A percentile compares a stretch with the other conserved stretches of the same genome.
These are phyloP conservation scores for Eragrostis tef DNA, from an alignment of 202 grass and related monocot species.

Conservation along the genomic window DNA sequence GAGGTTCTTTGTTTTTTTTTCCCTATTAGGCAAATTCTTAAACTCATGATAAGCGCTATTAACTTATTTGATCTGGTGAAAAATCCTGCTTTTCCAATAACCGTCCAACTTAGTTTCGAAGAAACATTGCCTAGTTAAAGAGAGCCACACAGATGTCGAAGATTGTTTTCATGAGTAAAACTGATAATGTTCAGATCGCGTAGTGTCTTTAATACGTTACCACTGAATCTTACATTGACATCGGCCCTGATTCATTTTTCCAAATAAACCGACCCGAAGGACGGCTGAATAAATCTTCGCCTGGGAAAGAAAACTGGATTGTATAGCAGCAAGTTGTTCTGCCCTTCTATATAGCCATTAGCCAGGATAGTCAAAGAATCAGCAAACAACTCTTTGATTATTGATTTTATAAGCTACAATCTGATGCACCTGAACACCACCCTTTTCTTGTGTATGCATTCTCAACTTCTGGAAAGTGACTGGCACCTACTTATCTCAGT, in stretches of 20 bases:
- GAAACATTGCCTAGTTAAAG: neutral
- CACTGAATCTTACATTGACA: too few species aligned
- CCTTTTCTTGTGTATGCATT: neutral
- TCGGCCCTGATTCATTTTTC: too few species aligned
- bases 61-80: neutral
- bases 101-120: constrained; percentile 16
- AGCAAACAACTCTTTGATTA: neutral
- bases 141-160: constrained; percentile 12
- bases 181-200: neutral
- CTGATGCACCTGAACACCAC: neutral
- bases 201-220: too few species aligned
- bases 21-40: constrained; percentile 33
- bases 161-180: constrained; percentile 29
- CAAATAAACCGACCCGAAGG: too few species aligned
- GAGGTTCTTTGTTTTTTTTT: constrained; percentile 20
- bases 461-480: constrained; percentile 12
- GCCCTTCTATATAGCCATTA: neutral
- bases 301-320: neutral
- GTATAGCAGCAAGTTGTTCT: neutral
- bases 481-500: neutral
- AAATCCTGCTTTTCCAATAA: constrained; percentile 18
- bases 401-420: constrained; percentile 25
- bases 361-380: neutral
- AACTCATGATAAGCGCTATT: constrained; percentile 21
- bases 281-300: neutral